Conservation (phyloP, 176 grass and related monocot species). For the Paspalum notatum region DNA sequence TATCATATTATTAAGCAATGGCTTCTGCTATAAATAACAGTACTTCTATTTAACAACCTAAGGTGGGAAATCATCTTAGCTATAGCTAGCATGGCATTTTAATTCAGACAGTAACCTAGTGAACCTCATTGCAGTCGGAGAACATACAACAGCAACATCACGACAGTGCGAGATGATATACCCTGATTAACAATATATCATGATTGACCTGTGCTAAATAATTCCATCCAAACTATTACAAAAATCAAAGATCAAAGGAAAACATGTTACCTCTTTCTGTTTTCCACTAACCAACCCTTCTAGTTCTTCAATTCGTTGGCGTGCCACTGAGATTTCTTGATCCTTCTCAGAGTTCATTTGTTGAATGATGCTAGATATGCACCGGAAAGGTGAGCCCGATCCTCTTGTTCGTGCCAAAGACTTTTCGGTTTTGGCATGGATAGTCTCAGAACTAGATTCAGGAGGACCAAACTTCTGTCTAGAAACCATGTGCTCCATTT, state of each 20-base stretch:
- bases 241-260: background rate
- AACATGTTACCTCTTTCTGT: slow-evolving; percentile 73
- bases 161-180: background rate
- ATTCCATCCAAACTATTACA: slow-evolving; percentile 9
- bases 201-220: background rate
- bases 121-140: background rate
- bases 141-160: background rate
- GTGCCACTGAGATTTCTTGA: slow-evolving; percentile 67
- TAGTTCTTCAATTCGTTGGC: slow-evolving; percentile 74
- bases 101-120: background rate
- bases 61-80: background rate
- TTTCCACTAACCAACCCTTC: slow-evolving; percentile 68
- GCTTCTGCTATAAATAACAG: background rate
- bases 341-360: slow-evolving; percentile 88
- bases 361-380: slow-evolving; percentile 80
- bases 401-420: slow-evolving; percentile 53
- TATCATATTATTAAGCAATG: slow-evolving; percentile 1
- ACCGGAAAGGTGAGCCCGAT: slow-evolving; percentile 75
- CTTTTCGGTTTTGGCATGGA: slow-evolving; percentile 61
- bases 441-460: slow-evolving; percentile 49
- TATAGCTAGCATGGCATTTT: background rate
- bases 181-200: slow-evolving; percentile 1
- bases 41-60: background rate
- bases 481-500: slow-evolving; percentile 68
- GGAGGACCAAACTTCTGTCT: slow-evolving; percentile 40